Base-by-base conservation (phyloP, 495 filamentous ascomycete species). In the Xylaria flabelliformis region DNA sequence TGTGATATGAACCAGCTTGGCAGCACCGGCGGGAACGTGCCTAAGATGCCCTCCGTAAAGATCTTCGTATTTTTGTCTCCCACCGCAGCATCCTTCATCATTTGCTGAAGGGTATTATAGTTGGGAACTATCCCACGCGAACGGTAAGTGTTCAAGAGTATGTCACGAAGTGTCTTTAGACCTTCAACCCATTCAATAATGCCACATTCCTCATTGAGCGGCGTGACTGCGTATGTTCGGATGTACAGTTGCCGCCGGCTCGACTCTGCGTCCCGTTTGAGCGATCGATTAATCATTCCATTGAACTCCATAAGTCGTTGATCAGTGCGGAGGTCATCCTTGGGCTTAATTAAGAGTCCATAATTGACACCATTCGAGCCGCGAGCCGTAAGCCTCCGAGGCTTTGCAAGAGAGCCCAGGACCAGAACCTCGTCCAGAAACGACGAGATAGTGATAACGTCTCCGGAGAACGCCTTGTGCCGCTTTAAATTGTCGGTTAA, bases 131-230 rank as follows among this genome's bases (percentile, higher is more conserved):
- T 86, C 29, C 89, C 88, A 68, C 90, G 91, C 73, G 92, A 86
- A 72, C 90, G 90, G 76, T 98, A 93, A 63, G 91, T 84, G 66
- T 84, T 88, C 63, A 97, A 85, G 58, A 99, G 84, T 78, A 98
- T 97, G 73, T 99, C 96, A 66, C 96, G 93, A 68, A 98, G 85
- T 21, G 96, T 94, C 73, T 94, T 94, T 69, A 98, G 90, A 39
- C 95, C 94, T 74, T 98, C 94, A n/a, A 99, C 93, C 96, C 96
- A 99, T 82, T 99, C 94, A 74, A 99, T 97, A 63, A 97, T 89
- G 71, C 96, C 96, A 76, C 96, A 98, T 81, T 98, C 96, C 81
- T 99, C 96, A 77, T 98, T 98, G 58, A 99, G 83, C 13, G 96
- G 96, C 4, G 95, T 98, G 41, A 99, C 96, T 21, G 92, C 93